Base-by-base conservation (phyloP, 371 early-diverging fungal genomes). In the Ordospora colligata region DNA sequence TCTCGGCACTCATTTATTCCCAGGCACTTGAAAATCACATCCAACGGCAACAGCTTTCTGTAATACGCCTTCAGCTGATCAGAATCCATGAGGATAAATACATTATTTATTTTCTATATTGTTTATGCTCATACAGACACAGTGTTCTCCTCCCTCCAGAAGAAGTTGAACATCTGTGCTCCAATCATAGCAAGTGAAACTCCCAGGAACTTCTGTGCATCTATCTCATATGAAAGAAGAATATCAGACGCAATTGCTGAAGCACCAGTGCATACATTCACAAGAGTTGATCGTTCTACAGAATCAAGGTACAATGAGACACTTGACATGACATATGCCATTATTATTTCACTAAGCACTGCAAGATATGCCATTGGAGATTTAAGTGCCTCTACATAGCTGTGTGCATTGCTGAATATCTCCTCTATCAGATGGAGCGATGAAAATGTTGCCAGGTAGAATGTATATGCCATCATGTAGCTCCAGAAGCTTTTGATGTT, bases 1-100 rank as follows among this genome's bases (percentile, higher is more conserved):
- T 98, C 97, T 71, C 97, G 40, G 19, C 47, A 46, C 17, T 68
- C 47, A n/a, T 53, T 63, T 22, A 82, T 77, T 22, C 74, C 21
- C n/a, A 84, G 72, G 63, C 77, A 75, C 27, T 46, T 46, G 42
- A 67, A 78, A 8, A 84, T 50, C 9, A 42, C 46, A 25, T 75
- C 63, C 17, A 63, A n/a, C 9, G 84, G 84, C 75, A 82, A 82
- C 7, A 80, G 14, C 14, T 66, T 43, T 52, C 53, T 50, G 67
- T 84, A 84, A 71, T 84, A 84, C 4, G 32, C 45, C 42, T 23
- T 43, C 19, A 45, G 44, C 19, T 19, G 45, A 14, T 65, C 66
- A 46, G 43, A 44, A 10, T 44, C 66, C 66, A 65, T 65, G 25
- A 65, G 66, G 66, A 47, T 27, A 14, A 65, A 43, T 42, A n/a